Evolutionary conservation across 441 rosid species (phyloP), one percentile per base, ranked within the genome.

Genomic region (Flueggea neowawraea): DNA sequence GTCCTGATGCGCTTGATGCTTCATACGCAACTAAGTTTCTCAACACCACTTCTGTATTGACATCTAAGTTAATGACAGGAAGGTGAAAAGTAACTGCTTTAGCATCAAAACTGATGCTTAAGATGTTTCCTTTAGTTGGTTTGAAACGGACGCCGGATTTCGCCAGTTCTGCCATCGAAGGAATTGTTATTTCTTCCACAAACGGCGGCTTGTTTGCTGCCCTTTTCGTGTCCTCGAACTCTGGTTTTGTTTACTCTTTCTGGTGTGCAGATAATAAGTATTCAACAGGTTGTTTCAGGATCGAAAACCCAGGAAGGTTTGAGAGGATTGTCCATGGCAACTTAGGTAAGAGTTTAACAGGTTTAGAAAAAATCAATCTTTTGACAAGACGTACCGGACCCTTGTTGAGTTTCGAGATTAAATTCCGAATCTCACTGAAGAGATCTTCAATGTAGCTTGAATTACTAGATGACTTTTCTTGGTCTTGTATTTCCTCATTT

Each of bases 21-120:
- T 36, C 41, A 8, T 36, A 36, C 8, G 94, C 91, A 1, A 91
- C 90, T 31, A 91, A 63, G 66, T 88, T 91, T 58, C 96, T 69
- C 44, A 91, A 36, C 15, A 89, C 60, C 6, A 82, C 85, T 60
- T 82, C 88, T 0, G 96, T 73, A 74, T 85, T 79, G 5, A 64
- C 65, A 57, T 91, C 95, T 52, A 91, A 57, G 62, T 73, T 82
- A 16, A 91, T 61, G 5, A 67, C 69, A 1, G 96, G 95, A 52
- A 91, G 89, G 64, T 79, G 55, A 12, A 91, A 69, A 0, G 82
- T 69, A 14, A 58, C 67, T 2, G 69, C 60, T 48, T 79, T 77
- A 16, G 55, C 44, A 53, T 91, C 88, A 41, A 91, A 87, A 41
- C 54, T 14, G 33, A 85, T 73, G 36, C 75, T 69, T 10, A 76